phyloP scores from a whole-genome alignment of 495 filamentous ascomycete genomes.

The Penicillium psychrofluorescens region DNA sequence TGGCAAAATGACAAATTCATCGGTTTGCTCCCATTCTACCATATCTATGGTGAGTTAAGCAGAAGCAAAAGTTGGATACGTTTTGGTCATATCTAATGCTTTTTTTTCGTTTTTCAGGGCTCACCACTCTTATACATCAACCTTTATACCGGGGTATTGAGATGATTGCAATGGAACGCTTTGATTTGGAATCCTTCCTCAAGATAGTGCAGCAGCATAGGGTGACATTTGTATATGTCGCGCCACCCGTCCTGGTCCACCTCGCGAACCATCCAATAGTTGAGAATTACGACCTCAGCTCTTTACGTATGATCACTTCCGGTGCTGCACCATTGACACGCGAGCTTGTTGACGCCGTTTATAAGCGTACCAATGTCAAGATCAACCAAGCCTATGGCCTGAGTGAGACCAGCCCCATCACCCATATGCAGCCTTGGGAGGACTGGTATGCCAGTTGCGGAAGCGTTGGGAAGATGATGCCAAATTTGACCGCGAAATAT shows the following conservation, averaged over 20 bases:
- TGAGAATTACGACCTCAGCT: conserved; percentile 60
- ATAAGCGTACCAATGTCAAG: conserved; percentile 55
- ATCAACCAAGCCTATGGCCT: conserved; percentile 73
- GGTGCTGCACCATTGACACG: conserved; percentile 72
- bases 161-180: conserved; percentile 65
- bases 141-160: conserved; percentile 52
- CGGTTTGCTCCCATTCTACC: conserved; percentile 70
- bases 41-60: conserved; percentile 60
- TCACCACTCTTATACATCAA: conserved; percentile 48
- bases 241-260: conserved; percentile 70
- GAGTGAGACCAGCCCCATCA: conserved; percentile 50
- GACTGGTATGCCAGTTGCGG: conserved; percentile 42
- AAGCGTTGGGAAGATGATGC: conserved; percentile 63
- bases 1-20: conserved; percentile 37
- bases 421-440: too few species aligned
- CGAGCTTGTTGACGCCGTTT: conserved; percentile 65
- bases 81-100: too few species aligned
- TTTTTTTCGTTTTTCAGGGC: conserved; percentile 5
- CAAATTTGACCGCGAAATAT: conserved; percentile 65
- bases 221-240: conserved; percentile 71
- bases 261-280: conserved; percentile 63
- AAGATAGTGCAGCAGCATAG: conserved; percentile 55
- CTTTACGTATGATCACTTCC: conserved; percentile 66
- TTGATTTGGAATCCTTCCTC: conserved; percentile 65
- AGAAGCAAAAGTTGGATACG: too few species aligned